These are phyloP conservation scores for Solanum etuberosum DNA, from an alignment of 257 asterid species.

Conservation along the genomic window DNA sequence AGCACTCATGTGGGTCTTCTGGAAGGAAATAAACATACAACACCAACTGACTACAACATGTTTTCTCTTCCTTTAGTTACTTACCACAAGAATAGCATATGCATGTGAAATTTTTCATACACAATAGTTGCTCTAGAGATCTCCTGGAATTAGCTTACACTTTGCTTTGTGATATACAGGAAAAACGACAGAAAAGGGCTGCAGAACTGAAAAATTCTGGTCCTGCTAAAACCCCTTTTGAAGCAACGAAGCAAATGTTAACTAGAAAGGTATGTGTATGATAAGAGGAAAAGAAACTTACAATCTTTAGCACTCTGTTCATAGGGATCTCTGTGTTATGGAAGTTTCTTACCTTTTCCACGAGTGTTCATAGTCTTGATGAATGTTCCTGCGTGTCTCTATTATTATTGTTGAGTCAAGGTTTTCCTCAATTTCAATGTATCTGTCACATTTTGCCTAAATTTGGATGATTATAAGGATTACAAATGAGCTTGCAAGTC, in stretches of 20 bases:
- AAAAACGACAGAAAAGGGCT: conserved; percentile 57
- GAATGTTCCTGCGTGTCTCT: neutral
- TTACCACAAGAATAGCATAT: neutral
- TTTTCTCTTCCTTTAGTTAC: neutral
- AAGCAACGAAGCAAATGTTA: conserved; percentile 43
- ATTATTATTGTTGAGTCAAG: neutral
- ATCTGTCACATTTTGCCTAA: neutral
- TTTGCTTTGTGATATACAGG: conserved; percentile 25
- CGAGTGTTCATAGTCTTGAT: neutral
- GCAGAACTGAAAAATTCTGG: conserved; percentile 35
- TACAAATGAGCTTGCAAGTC: neutral
- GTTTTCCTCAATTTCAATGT: neutral
- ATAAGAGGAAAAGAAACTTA: neutral
- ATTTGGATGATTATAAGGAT: neutral
- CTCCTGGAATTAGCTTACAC: neutral
- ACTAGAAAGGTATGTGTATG: conserved; percentile 41
- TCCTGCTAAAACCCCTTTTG: conserved; percentile 56
- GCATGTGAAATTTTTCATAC: neutral
- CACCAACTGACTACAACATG: neutral
- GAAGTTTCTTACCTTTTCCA: neutral
- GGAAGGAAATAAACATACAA: neutral
- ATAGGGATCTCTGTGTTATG: neutral
- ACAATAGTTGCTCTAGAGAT: neutral
- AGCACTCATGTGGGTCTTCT: neutral
- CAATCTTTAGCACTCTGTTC: neutral